A percentile compares a stretch with the other conserved stretches of the same genome.
phyloP scores from a whole-genome alignment of 2,329 filamentous ascomycete species.

The Fusarium sp. region DNA sequence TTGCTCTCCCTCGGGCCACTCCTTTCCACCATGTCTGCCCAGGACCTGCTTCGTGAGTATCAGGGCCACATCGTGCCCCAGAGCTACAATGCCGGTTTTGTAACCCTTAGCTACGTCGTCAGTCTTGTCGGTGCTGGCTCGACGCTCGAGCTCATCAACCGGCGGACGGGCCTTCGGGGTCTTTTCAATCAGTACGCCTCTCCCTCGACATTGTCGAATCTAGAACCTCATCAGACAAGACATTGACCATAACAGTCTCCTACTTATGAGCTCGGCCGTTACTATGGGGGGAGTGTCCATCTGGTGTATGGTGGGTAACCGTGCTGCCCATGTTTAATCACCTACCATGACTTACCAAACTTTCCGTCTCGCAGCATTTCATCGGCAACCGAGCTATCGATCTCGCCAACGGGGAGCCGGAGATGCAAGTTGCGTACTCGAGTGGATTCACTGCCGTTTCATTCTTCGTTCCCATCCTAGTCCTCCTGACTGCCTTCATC shows the following conservation, averaged over 20 bases:
- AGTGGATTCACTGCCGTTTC: slow-evolving; percentile 79
- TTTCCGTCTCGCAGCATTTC: slow-evolving; percentile 48
- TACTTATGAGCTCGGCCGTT: slow-evolving; percentile 72
- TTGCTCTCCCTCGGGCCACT: slow-evolving; percentile 21
- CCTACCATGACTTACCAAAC: slow-evolving; percentile 9
- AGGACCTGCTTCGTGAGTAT: slow-evolving; percentile 54
- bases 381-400: slow-evolving; percentile 85
- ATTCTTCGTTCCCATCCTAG: slow-evolving; percentile 82
- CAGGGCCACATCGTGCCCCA: slow-evolving; percentile 60
- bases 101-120: slow-evolving; percentile 80
- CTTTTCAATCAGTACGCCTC: slow-evolving; percentile 73
- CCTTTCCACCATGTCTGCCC: slow-evolving; percentile 34
- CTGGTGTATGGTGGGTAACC: slow-evolving; percentile 72
- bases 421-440: slow-evolving; percentile 80
- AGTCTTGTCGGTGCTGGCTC: slow-evolving; percentile 82
- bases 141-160: slow-evolving; percentile 84
- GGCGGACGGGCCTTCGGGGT: slow-evolving; percentile 76
- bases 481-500: slow-evolving; percentile 79
- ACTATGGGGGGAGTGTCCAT: slow-evolving; percentile 81
- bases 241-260: slow-evolving; percentile 58
- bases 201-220: slow-evolving; percentile 1
- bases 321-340: neutral
- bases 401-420: slow-evolving; percentile 70
- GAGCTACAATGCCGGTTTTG: slow-evolving; percentile 68
- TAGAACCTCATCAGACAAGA: neutral